Base-by-base conservation (phyloP, 257 asterid species). In the Euphrasia confusa region DNA sequence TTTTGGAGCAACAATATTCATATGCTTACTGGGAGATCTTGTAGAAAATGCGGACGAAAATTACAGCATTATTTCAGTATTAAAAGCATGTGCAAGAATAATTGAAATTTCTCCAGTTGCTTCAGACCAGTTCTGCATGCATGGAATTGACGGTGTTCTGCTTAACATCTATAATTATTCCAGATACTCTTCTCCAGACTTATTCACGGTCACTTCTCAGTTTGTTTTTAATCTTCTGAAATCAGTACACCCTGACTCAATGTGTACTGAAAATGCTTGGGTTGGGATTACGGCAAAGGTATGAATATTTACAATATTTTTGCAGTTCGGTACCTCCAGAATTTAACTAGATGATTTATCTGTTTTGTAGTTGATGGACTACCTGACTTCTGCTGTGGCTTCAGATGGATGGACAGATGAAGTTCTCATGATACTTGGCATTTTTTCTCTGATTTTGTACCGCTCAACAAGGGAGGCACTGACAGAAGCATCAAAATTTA, bases 401-500 rank as follows among this genome's bases (percentile, higher is more conserved):
- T 75, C 83, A 64, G 83, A 84, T 57, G 78, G 81, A 64, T 81
- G 95, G 93, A 69, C 77, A 2, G 79, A 76, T 61, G 91, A 83
- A 72, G 83, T 73, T 79, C 77, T 82, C 65, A 48, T 80, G 47
- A 71, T 79, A 47, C 50, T 81, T 63, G 87, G 81, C 60, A 78
- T 67, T 70, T 78, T 92, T 58, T 78, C 84, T 53, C 72, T 88
- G 78, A 86, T 86, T 66, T 80, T 92, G 78, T 76, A 89, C 77
- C 96, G 83, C 77, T 92, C 97, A 3, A 81, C 80, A 21, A 74
- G 74, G 62, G 82, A 80, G 58, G 83, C 74, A 60, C 65, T 92
- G 62, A 73, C 69, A 44, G 95, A 86, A 77, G 88, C 97, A 79
- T 83, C 97, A 54, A 89, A 82, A 77, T 68, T 79, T 64, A 76